These are phyloP conservation scores for Candida ipomoeae DNA, from an alignment of 805 yeast species.

Conservation along the genomic window DNA sequence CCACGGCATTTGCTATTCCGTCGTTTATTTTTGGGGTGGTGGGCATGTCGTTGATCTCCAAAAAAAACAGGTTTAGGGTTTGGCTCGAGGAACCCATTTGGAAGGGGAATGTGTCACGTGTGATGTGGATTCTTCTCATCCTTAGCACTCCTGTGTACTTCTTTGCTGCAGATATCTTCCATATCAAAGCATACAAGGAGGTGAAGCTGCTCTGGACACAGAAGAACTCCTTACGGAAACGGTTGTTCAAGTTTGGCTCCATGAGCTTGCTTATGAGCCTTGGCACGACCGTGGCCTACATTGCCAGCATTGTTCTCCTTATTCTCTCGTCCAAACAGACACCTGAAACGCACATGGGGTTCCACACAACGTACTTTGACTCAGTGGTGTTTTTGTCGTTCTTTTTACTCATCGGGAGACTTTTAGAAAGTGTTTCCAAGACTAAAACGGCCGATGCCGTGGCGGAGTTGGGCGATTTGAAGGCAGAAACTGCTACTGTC, in stretches of 20 bases:
- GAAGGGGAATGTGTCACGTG: constrained; percentile 58
- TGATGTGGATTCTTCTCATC: constrained; percentile 61
- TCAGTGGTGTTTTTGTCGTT: constrained; percentile 74
- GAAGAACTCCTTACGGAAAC: constrained; percentile 49
- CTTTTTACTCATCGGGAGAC: constrained; percentile 65
- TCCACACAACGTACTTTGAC: constrained; percentile 68
- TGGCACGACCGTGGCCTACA: constrained; percentile 70
- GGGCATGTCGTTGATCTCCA: constrained; percentile 59
- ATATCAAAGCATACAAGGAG: constrained; percentile 60
- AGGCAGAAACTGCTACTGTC: constrained; percentile 47
- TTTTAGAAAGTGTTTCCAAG: constrained; percentile 64
- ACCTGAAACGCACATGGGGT: constrained; percentile 29
- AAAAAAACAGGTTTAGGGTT: constrained; percentile 35
- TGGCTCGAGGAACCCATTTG: constrained; percentile 63
- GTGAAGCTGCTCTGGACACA: constrained; percentile 52
- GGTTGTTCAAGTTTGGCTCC: constrained; percentile 68
- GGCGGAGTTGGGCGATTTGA: constrained; percentile 47
- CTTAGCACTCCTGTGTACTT: constrained; percentile 71
- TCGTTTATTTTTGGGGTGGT: constrained; percentile 66
- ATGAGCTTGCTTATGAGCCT: constrained; percentile 70
- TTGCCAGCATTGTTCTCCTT: constrained; percentile 59
- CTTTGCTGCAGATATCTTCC: constrained; percentile 71
- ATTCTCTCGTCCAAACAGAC: constrained; percentile 38
- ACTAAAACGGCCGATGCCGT: constrained; percentile 65
- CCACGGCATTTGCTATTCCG: constrained; percentile 57